These are phyloP conservation scores for Neurospora sp. DNA, from an alignment of 495 filamentous ascomycete genomes.

Conservation along the genomic window DNA sequence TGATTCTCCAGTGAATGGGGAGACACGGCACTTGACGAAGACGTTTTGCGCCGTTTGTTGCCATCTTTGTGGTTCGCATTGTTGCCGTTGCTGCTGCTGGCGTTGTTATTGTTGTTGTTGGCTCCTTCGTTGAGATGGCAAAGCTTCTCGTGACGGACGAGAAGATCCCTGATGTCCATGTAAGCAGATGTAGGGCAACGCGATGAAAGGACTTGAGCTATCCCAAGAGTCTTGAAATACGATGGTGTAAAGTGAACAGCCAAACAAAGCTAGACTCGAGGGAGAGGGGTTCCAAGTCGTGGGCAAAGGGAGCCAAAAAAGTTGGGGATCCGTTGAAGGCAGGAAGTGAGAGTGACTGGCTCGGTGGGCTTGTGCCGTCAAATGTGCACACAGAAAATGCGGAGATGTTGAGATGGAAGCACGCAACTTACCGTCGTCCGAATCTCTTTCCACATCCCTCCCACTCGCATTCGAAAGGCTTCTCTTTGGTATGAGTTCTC, in stretches of 20 bases:
- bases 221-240: neutral
- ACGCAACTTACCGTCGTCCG: slow-evolving; percentile 41
- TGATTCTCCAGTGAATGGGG: slow-evolving; percentile 28
- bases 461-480: slow-evolving; percentile 46
- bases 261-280: neutral
- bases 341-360: slow-evolving; percentile 4
- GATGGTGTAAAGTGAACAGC: neutral
- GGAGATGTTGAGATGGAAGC: slow-evolving; percentile 1
- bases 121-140: slow-evolving; percentile 54
- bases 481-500: slow-evolving; percentile 52
- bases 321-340: slow-evolving; percentile 4
- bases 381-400: slow-evolving; percentile 2
- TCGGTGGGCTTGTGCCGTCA: neutral
- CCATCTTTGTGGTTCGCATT: slow-evolving; percentile 33
- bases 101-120: slow-evolving; percentile 2
- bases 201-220: neutral
- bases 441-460: slow-evolving; percentile 47
- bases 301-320: slow-evolving; percentile 3
- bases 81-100: slow-evolving; percentile 38
- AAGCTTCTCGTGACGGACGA: slow-evolving; percentile 64
- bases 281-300: neutral
- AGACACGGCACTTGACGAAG: slow-evolving; percentile 27
- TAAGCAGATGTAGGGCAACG: slow-evolving; percentile 31
- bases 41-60: slow-evolving; percentile 35
- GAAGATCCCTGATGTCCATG: slow-evolving; percentile 55